Conservation (phyloP, 2,329 filamentous ascomycete genomes). For the Parastagonospora avenae region DNA sequence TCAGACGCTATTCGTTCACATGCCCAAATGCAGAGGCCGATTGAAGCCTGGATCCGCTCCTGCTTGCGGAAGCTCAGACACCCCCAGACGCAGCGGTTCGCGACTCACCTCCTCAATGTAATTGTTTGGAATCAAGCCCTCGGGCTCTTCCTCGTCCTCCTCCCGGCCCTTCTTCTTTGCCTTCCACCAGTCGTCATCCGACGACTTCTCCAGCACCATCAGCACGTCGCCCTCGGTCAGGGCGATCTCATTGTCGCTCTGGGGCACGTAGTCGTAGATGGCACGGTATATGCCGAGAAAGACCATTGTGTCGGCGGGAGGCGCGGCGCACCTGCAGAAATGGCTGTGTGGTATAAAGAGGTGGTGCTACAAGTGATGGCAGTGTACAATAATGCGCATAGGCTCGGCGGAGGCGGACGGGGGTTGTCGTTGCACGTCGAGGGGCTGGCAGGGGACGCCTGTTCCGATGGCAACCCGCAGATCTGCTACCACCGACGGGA, state of each 20-base stretch:
- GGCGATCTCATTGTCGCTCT: slow-evolving; percentile 82
- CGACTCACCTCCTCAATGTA: slow-evolving; percentile 86
- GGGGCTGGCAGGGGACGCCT: slow-evolving; percentile 27
- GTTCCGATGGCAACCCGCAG: slow-evolving; percentile 11
- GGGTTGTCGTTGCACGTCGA: slow-evolving; percentile 24
- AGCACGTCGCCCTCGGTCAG: slow-evolving; percentile 87
- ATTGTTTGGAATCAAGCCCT: slow-evolving; percentile 89
- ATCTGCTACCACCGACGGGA: slow-evolving; percentile 9
- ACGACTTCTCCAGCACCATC: slow-evolving; percentile 82
- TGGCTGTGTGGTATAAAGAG: slow-evolving; percentile 5
- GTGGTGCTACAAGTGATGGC: slow-evolving; percentile 20
- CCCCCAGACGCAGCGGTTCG: background rate
- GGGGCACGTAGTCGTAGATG: slow-evolving; percentile 89
- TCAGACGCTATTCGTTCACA: slow-evolving; percentile 4
- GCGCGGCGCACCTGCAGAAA: slow-evolving; percentile 18
- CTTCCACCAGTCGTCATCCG: slow-evolving; percentile 86
- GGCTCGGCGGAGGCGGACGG: slow-evolving; percentile 31
- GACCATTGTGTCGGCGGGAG: slow-evolving; percentile 65
- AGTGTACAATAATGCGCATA: slow-evolving; percentile 31
- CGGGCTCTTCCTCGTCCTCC: slow-evolving; percentile 91
- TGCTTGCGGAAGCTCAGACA: background rate
- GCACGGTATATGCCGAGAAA: slow-evolving; percentile 92
- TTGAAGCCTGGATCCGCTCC: background rate
- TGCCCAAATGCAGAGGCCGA: background rate
- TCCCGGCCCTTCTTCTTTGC: slow-evolving; percentile 80